Evolutionary conservation across 2,329 filamentous ascomycete genomes (phyloP), one percentile per base, ranked within the genome.

Genomic region (Penicillium sp.): DNA sequence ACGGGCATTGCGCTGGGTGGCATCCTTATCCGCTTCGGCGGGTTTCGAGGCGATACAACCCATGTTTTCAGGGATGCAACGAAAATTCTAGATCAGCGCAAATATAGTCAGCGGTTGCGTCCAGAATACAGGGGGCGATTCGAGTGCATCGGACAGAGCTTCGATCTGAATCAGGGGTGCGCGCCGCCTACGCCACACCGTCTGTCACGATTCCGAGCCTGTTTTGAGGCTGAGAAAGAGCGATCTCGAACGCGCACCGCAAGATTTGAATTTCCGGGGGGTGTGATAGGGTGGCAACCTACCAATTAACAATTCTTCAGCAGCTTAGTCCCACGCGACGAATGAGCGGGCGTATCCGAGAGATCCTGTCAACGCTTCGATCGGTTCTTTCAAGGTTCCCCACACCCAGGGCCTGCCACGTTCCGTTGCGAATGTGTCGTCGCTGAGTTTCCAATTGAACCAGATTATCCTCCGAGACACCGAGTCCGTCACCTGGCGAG

Each of bases 1-100:
- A 74, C 95, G 91, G 67, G 75, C 75, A 71, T 77, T 81, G 29
- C 73, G 72, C 59, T 74, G 74, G 21, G 69, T 43, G 16, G 76
- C 77, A 25, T 78, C 74, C 67, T 74, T 78, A 53, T 79, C 77
- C 55, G 66, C 68, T 56, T 76, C 75, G 45, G 70, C 63, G 51
- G 70, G 68, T 58, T 78, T 78, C 11, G 78, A 80, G 54, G 68
- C 72, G 58, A 74, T 72, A 59, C 78, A 80, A 62, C 78, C 78
- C 78, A 80, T 80, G 55, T 59, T 74, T 61, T 43, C 35, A 55
- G 42, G 50, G 49, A 59, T 25, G 3, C 14, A 23, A 39, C 8
- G 19, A 46, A 10, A 16, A 35, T 13, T 26, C 35, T 44, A 45
- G 5, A 44, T 14, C 9, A 1, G 26, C 39, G 39, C 39, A 23